Conservation (phyloP, 108 stramenopile genomes). For the Aurantiochytrium sp. region DNA sequence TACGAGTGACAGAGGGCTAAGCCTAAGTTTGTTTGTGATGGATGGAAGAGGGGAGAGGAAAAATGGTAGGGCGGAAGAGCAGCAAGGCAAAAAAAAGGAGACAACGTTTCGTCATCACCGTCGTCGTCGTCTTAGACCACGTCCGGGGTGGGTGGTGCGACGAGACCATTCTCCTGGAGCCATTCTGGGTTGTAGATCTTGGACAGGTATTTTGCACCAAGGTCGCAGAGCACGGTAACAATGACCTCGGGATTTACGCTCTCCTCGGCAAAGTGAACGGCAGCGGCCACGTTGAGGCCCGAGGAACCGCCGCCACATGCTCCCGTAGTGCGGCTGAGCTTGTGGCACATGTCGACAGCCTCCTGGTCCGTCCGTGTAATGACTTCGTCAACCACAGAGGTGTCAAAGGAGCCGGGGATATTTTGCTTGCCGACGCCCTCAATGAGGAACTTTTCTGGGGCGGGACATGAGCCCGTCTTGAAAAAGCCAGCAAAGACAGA, state of each 20-base stretch:
- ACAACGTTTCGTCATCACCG: neutral
- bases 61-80: neutral
- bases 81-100: too few relatives aligned
- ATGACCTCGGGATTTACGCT: neutral
- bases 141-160: neutral
- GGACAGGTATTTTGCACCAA: conserved; percentile 19
- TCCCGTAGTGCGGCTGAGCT: neutral
- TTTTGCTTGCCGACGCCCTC: conserved; percentile 26
- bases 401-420: conserved; percentile 8
- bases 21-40: too few relatives aligned
- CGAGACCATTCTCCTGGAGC: conserved; percentile 23
- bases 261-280: neutral
- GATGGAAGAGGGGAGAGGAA: neutral
- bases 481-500: neutral
- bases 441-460: conserved; percentile 1
- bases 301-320: neutral
- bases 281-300: conserved; percentile 16
- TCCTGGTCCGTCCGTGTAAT: conserved; percentile 1
- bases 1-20: too few relatives aligned
- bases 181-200: conserved; percentile 27
- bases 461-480: conserved; percentile 16
- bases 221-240: conserved; percentile 13
- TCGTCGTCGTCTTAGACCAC: neutral
- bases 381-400: neutral
- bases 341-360: conserved; percentile 5